A percentile compares a stretch with the other conserved stretches of the same genome.
Evolutionary conservation across 202 grass and related monocot genomes (phyloP).

Genomic region (Schoenoplectus tabernaemontani): DNA sequence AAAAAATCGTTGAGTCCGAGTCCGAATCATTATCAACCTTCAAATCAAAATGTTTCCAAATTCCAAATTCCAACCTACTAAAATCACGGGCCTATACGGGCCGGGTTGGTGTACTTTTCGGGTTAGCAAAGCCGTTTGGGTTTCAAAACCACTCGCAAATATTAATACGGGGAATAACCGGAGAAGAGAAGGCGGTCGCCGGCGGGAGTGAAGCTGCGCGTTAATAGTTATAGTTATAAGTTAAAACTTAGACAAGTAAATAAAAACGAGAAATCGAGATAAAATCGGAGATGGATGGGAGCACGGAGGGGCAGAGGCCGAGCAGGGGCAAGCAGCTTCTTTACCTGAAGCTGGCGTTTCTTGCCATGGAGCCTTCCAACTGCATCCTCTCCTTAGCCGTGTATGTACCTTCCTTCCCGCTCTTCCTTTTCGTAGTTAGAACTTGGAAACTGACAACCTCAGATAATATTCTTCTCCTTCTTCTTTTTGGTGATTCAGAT

Average conservation of each 20-base stretch:
- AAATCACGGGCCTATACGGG: not conserved
- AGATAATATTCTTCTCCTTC: too few relatives aligned
- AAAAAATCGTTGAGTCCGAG: too few relatives aligned
- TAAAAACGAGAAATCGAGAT: not conserved
- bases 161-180: not conserved
- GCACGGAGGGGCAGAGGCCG: not conserved
- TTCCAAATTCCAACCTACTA: not conserved
- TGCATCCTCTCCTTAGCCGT: slow-evolving; percentile 64
- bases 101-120: not conserved
- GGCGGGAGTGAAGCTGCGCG: not conserved
- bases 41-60: too few relatives aligned
- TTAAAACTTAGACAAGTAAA: too few relatives aligned
- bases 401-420: slow-evolving; percentile 37
- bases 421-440: not conserved
- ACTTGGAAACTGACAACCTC: too few relatives aligned
- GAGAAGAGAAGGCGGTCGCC: not conserved
- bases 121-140: not conserved
- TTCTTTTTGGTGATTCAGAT: not conserved
- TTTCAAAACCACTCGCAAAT: not conserved
- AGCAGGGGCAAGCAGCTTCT: slow-evolving; percentile 7
- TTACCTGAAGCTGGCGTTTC: slow-evolving; percentile 57
- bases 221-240: too few relatives aligned
- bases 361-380: slow-evolving; percentile 50
- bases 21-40: too few relatives aligned
- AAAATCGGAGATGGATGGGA: not conserved